Evolutionary conservation across 2,329 filamentous ascomycete genomes (phyloP), one percentile per base, ranked within the genome.

Genomic region (Cladosporium sp.): DNA sequence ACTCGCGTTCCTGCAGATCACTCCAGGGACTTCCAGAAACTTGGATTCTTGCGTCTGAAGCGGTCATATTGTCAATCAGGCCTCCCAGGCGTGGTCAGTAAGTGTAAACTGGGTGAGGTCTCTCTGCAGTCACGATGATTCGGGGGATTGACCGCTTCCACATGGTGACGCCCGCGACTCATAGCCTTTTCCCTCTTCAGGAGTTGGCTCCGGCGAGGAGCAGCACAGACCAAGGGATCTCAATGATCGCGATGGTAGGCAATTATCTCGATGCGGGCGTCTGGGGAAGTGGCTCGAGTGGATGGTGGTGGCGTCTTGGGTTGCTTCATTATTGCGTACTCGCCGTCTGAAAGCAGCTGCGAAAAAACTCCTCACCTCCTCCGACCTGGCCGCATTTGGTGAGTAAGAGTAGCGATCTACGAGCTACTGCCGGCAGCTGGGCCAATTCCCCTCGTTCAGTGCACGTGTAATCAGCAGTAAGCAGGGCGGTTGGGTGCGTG

Each of bases 311-410:
- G 55, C 34, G 34, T 58, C 24, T 21, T 15, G 10, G 8, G 32
- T 58, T 58, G 55, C 55, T 36, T 58, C 34, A 58, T 58, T 34
- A 32, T 36, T 58, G 34, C 55, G 55, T 58, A 58, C 55, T 58
- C 34, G 28, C 18, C 34, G n/a, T 14, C 21, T 5, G 4, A 3
- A 4, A 1, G 10, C 41, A 11, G 8, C n/a, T 12, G n/a, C n/a
- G 34, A 41, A 24, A 58, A 58, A 58, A 41, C 8, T 28, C 55
- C 34, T 58, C 11, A 12, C 12, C 34, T 14, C 21, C 55, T n/a
- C 8, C 55, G 15, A 21, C n/a, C 18, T 34, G 55, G 34, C 32
- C 55, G 55, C 55, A 58, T 32, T 1, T 12, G 52, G 26, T 12
- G 28, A 24, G 52, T 18, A 10, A 47, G n/a, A 7, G 24, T 18